These are phyloP conservation scores for Globisporangium solare DNA, from an alignment of 352 stramenopile genomes.

Conservation along the genomic window DNA sequence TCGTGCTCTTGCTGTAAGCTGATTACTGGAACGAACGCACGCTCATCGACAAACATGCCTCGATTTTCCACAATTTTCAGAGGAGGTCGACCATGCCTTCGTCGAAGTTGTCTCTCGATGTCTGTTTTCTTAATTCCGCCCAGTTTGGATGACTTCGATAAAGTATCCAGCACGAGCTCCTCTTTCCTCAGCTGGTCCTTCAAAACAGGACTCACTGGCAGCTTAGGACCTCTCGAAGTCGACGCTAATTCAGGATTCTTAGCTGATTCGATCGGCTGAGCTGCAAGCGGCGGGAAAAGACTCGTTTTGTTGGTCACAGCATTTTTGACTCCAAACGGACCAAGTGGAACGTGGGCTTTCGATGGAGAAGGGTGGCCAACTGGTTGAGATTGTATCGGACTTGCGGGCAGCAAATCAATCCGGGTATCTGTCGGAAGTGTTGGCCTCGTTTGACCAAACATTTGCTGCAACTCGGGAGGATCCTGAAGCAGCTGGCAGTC, in stretches of 20 bases:
- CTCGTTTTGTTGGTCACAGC: background rate
- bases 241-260: background rate
- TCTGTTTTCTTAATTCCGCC: slow-evolving; percentile 1
- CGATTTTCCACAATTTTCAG: slow-evolving; percentile 30
- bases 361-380: background rate
- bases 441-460: background rate
- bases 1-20: slow-evolving; percentile 29
- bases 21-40: slow-evolving; percentile 17
- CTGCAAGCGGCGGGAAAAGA: background rate
- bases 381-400: background rate
- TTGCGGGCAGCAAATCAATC: background rate
- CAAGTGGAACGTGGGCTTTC: slow-evolving; percentile 6
- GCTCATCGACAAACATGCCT: slow-evolving; percentile 29
- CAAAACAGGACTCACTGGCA: background rate
- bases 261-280: background rate
- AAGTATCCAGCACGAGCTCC: slow-evolving; percentile 17
- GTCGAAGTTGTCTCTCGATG: slow-evolving; percentile 25
- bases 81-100: slow-evolving; percentile 34
- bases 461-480: background rate
- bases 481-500: slow-evolving; percentile 3
- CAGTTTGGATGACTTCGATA: slow-evolving; percentile 14
- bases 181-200: slow-evolving; percentile 29
- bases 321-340: slow-evolving; percentile 3
- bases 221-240: background rate
- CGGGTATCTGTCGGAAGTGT: background rate